Evolutionary conservation across 192 early-diverging fungal genomes (phyloP), one percentile per base, ranked within the genome.

Genomic region (Bifiguratus adelaidae): DNA sequence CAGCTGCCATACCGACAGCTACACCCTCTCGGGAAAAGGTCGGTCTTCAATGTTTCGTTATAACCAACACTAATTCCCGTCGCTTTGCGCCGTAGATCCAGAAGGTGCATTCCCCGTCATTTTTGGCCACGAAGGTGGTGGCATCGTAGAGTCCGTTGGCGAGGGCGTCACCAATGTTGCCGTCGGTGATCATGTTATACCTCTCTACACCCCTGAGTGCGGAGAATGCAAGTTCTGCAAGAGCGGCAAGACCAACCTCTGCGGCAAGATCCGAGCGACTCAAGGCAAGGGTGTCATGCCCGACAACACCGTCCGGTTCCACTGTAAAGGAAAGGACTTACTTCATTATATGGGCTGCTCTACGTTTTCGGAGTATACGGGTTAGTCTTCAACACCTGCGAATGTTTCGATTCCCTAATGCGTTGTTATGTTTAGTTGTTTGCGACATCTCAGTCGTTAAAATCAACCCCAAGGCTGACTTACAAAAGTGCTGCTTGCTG

Each of bases 341-440:
- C 91, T 79, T 69, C 95, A 98, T 62, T 98, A 92, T 67, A 98
- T 98, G 95, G 86, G 86, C 12, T 82, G 78, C 34, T 92, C 89
- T 12, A 97, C 94, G 2, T 97, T 97, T 59, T 81, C 80, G 51
- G 88, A 97, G 67, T 97, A 97, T 79, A 90, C 90, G 21, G 73
- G 74, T 76, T 47, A 60, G 36, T n/a, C 7, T n/a, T 42, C 15
- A 37, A 15, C 15, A 27, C 28, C 23, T 42, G 9, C 19, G 20
- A 19, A 7, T 27, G 15, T 21, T 50, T 20, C 3, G 20, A n/a
- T 27, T 13, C 21, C 20, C 7, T 23, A 16, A 4, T 29, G 41
- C 7, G 12, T 19, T 9, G 6, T 24, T 15, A 9, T 30, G 47
- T 22, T 12, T 55, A 62, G 94, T 97, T 13, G 84, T 80, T 21